Evolutionary conservation across 2,329 filamentous ascomycete genomes (phyloP), one percentile per base, ranked within the genome.

Genomic region (Stagonosporopsis rhizophila): DNA sequence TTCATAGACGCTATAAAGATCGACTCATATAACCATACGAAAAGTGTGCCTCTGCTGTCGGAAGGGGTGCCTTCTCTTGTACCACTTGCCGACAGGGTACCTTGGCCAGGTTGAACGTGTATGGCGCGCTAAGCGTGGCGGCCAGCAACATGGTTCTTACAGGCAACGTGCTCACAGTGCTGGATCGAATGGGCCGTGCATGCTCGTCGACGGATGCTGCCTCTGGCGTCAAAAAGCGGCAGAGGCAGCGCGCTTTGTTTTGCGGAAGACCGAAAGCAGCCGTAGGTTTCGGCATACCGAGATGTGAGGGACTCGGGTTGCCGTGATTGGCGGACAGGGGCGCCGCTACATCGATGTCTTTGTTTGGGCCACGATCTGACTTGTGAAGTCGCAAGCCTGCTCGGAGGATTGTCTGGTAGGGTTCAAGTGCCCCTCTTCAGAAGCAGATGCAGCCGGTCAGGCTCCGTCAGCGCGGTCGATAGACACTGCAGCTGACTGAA

Each of bases 231-330:
- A n/a, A 41, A 47, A 42, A 23, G 40, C 39, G 52, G 27, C 34
- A 35, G 37, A 50, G 39, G 32, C 54, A 57, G 20, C 30, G 35
- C 11, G 25, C 14, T 52, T 38, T 19, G 37, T 47, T 38, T 30
- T 30, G 22, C n/a, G 40, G 9, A 48, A 40, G 35, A 20, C 49
- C 44, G 49, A 44, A 56, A 28, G 30, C 20, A 44, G 39, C 34
- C 12, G 19, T 37, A 32, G 27, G 39, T 41, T 48, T 58, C 55
- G 55, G 55, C 49, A 58, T 52, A 40, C 55, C 55, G 55, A 53
- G 40, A 44, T 22, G 38, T n/a, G 17, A 19, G 3, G n/a, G 9
- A 19, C 39, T 51, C 48, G 42, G 48, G 34, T n/a, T 48, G 44
- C 44, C 44, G 49, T 52, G 55, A 58, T 58, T 58, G 55, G 55